phyloP scores from a whole-genome alignment of 106 monocot species.

The Narthecium ossifragum region DNA sequence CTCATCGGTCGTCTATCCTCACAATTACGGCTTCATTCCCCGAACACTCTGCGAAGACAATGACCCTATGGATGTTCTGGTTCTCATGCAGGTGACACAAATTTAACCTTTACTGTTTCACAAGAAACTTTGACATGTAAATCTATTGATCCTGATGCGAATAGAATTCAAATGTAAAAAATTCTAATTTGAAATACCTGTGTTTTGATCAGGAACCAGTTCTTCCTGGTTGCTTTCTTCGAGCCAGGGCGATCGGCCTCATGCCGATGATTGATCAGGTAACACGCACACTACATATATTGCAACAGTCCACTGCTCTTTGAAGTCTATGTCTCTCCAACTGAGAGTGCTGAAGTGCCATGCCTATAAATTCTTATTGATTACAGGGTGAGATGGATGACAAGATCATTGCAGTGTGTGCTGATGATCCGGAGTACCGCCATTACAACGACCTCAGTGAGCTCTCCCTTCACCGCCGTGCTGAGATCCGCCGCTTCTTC shows the following conservation, averaged over 20 bases:
- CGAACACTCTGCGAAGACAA: conserved; percentile 15
- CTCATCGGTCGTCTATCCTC: conserved; percentile 12
- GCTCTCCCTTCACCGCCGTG: conserved; percentile 29
- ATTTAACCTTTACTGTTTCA: too few species aligned
- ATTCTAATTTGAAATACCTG: too few species aligned
- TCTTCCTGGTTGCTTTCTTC: conserved; percentile 29
- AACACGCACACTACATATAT: not conserved
- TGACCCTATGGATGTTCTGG: conserved; percentile 16
- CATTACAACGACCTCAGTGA: conserved; percentile 32
- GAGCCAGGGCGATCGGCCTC: conserved; percentile 32
- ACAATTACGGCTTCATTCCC: conserved; percentile 14
- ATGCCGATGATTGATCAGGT: conserved; percentile 44
- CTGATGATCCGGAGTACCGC: conserved; percentile 36
- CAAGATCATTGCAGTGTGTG: conserved; percentile 39
- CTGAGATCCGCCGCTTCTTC: conserved; percentile 37
- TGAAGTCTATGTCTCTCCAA: too few species aligned
- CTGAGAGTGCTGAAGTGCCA: too few species aligned
- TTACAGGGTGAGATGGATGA: conserved; percentile 39
- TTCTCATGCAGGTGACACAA: conserved; percentile 7
- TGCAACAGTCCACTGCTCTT: not conserved
- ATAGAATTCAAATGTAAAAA: too few species aligned
- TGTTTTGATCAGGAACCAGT: conserved; percentile 21
- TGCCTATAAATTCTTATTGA: not conserved
- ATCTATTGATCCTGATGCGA: too few species aligned
- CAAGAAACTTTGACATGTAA: too few species aligned